Evolutionary conservation across 352 stramenopile genomes (phyloP).

Genomic region (Globisporangium mamillatum): DNA sequence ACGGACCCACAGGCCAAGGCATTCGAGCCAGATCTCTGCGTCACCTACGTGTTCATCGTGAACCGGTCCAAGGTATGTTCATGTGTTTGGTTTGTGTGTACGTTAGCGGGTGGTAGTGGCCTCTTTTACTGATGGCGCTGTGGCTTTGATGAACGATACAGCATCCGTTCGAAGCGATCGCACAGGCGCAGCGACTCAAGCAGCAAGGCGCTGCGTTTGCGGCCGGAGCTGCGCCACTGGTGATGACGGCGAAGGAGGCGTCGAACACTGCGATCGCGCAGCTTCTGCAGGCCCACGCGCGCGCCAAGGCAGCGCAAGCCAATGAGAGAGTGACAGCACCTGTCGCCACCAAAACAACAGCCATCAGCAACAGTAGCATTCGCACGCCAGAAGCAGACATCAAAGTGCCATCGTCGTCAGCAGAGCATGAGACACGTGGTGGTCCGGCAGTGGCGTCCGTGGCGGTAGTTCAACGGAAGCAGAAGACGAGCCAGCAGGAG

Average conservation of each 20-base stretch:
- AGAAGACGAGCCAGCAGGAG: not conserved
- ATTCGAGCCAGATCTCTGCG: conserved; percentile 80
- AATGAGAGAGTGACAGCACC: not conserved
- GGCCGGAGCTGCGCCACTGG: not conserved
- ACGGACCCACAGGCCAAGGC: conserved; percentile 83
- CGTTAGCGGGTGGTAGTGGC: not conserved
- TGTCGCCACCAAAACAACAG: not conserved
- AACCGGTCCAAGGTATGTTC: conserved; percentile 64
- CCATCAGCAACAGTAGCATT: not conserved
- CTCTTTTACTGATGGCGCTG: not conserved
- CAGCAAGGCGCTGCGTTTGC: not conserved
- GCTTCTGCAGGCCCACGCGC: conserved; percentile 17
- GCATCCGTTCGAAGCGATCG: conserved; percentile 19
- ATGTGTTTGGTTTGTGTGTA: no score
- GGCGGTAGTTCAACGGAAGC: not conserved
- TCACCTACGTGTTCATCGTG: conserved; percentile 86
- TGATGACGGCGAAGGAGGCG: not conserved
- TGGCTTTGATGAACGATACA: conserved; percentile 3
- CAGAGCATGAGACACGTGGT: conserved; percentile 1
- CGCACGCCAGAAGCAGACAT: not conserved
- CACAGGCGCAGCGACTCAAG: conserved; percentile 13
- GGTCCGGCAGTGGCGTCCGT: not conserved
- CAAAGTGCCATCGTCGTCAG: not conserved
- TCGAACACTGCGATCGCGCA: conserved; percentile 34
- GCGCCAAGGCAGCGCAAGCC: conserved; percentile 1